phyloP scores from a whole-genome alignment of 2,329 filamentous ascomycete genomes.

The Fusarium redolens region DNA sequence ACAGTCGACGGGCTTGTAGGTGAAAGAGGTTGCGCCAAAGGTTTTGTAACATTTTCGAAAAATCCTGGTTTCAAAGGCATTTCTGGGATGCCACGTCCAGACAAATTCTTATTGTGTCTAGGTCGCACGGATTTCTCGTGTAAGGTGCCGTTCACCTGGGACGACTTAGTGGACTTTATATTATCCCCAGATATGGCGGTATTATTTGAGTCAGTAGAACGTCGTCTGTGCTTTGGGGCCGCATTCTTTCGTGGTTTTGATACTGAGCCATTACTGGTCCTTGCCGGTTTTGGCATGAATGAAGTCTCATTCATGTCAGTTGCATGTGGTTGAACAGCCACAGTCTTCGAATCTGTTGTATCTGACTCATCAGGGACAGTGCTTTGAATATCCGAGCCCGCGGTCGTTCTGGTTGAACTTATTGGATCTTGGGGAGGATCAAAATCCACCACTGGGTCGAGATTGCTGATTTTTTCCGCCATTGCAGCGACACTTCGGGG shows the following conservation, averaged over 20 bases:
- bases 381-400: neutral
- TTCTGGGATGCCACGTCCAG: conserved; percentile 49
- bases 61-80: conserved; percentile 52
- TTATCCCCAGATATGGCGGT: conserved; percentile 45
- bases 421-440: neutral
- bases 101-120: conserved; percentile 44
- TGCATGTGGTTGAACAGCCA: neutral
- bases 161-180: conserved; percentile 44
- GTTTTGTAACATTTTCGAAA: conserved; percentile 53
- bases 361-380: neutral
- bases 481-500: conserved; percentile 66
- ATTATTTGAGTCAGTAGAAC: conserved; percentile 49
- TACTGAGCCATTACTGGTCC: conserved; percentile 16
- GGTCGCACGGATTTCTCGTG: conserved; percentile 52
- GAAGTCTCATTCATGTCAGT: conserved; percentile 4
- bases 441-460: conserved; percentile 10
- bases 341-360: neutral
- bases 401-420: neutral
- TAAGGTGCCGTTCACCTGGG: conserved; percentile 46
- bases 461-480: conserved; percentile 50
- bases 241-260: conserved; percentile 21
- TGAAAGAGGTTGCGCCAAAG: conserved; percentile 21
- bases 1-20: neutral
- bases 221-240: conserved; percentile 46
- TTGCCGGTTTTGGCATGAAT: conserved; percentile 6